These are phyloP conservation scores for Ogataea henricii DNA, from an alignment of 805 yeast species.

Conservation along the genomic window DNA sequence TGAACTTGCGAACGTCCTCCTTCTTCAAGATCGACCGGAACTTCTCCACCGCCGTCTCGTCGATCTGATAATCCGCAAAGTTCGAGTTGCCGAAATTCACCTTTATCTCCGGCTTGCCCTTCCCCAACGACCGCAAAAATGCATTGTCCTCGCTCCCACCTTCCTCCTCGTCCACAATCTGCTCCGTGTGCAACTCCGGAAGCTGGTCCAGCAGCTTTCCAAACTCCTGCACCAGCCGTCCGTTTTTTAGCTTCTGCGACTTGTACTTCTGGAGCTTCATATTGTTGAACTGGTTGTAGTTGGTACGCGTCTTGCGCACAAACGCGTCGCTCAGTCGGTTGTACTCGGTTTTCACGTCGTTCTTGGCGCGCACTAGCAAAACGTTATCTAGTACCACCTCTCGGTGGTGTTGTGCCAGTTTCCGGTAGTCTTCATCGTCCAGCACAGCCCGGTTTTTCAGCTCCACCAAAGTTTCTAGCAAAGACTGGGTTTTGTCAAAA, in stretches of 20 bases:
- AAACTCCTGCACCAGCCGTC: constrained; percentile 17
- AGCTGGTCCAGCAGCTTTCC: constrained; percentile 19
- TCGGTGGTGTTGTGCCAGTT: constrained; percentile 19
- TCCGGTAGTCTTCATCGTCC: constrained; percentile 5
- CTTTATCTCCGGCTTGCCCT: constrained; percentile 12
- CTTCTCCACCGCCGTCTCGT: constrained; percentile 20
- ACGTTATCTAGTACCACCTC: constrained; percentile 24
- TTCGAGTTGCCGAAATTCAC: constrained; percentile 13
- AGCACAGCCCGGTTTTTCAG: constrained; percentile 4
- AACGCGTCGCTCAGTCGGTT: constrained; percentile 16
- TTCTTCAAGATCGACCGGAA: constrained; percentile 23
- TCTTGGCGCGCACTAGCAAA: constrained; percentile 20
- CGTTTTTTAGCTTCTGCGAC: constrained; percentile 23
- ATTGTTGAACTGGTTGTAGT: constrained; percentile 22
- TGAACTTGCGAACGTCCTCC: constrained; percentile 30
- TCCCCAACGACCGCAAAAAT: constrained; percentile 17
- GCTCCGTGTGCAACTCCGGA: constrained; percentile 24
- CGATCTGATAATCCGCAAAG: constrained; percentile 17
- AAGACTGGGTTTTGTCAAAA: constrained; percentile 14
- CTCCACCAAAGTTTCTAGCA: constrained; percentile 12
- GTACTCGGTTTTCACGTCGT: constrained; percentile 21
- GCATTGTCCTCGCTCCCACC: constrained; percentile 12
- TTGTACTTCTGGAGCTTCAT: constrained; percentile 21
- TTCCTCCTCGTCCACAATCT: constrained; percentile 11
- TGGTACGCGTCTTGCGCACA: constrained; percentile 15